Evolutionary conservation across 495 filamentous ascomycete genomes (phyloP).

Genomic region (Penicillium bovifimosum): DNA sequence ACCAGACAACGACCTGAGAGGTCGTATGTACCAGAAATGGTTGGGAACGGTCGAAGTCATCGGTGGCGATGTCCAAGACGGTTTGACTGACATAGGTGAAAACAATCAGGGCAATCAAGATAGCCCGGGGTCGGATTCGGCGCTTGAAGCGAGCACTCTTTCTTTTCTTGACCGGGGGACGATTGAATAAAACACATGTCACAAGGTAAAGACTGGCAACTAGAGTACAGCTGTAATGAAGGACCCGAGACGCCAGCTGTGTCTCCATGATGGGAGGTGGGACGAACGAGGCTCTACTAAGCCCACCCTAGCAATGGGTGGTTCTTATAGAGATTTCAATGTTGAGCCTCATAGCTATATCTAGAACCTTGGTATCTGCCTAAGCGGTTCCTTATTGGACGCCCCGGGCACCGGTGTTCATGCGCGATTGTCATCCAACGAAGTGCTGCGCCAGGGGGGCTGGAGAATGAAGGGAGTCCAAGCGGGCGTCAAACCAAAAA

Average conservation of each 20-base stretch:
- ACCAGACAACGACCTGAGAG: constrained; percentile 2
- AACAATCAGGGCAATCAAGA: neutral
- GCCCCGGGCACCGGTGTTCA: neutral
- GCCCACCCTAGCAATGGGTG: neutral
- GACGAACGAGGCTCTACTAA: neutral
- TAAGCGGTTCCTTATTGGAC: neutral
- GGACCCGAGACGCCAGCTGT: neutral
- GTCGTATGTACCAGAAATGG: constrained; percentile 7
- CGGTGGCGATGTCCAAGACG: neutral
- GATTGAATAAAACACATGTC: neutral
- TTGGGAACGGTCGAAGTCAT: constrained; percentile 4
- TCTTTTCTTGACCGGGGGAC: neutral
- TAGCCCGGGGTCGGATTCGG: neutral
- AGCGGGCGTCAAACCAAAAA: neutral
- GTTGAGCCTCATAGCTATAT: neutral
- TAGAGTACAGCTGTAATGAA: constrained; percentile 4
- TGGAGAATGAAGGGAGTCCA: neutral
- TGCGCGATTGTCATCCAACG: neutral
- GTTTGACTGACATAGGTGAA: constrained; percentile 6
- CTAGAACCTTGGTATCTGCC: neutral
- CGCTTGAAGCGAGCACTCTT: neutral
- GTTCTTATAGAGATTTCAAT: neutral
- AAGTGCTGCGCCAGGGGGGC: neutral
- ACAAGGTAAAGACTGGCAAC: neutral
- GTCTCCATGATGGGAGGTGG: neutral